Evolutionary conservation across 2,329 filamentous ascomycete genomes (phyloP).

Genomic region (Sclerotinia trifoliorum): DNA sequence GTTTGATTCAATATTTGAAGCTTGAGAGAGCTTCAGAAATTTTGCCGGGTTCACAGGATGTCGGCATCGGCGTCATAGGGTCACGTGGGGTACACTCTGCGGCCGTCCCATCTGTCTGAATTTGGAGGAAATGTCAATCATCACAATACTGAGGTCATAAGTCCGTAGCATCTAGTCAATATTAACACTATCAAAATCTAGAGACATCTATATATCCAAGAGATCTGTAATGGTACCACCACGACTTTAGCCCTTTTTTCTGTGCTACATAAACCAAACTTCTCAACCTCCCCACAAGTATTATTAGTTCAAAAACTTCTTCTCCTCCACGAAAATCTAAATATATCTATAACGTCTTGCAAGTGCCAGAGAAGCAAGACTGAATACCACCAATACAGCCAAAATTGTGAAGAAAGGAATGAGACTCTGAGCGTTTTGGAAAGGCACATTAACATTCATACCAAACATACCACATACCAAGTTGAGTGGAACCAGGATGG

Average conservation of each 20-base stretch:
- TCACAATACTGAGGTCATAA: background rate
- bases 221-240: slow-evolving; percentile 3
- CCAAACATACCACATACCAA: slow-evolving; percentile 68
- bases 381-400: slow-evolving; percentile 54
- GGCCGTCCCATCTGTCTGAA: background rate
- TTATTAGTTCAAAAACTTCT: background rate
- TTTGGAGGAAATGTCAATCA: background rate
- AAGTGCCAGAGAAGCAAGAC: slow-evolving; percentile 31
- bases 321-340: slow-evolving; percentile 22
- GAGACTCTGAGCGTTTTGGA: slow-evolving; percentile 46
- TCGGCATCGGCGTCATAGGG: slow-evolving; percentile 8
- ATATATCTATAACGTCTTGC: slow-evolving; percentile 38
- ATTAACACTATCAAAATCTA: slow-evolving; percentile 6
- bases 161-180: background rate
- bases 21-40: slow-evolving; percentile 5
- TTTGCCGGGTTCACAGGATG: slow-evolving; percentile 3
- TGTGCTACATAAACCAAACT: slow-evolving; percentile 1
- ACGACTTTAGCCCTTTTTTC: background rate
- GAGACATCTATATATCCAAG: slow-evolving; percentile 15
- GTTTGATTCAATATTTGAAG: background rate
- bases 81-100: background rate
- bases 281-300: background rate
- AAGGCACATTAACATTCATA: slow-evolving; percentile 82
- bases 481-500: slow-evolving; percentile 94
- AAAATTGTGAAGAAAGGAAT: slow-evolving; percentile 62